These are phyloP conservation scores for Suhomyces choctaworum DNA, from an alignment of 1,139 yeast species.

Conservation along the genomic window DNA sequence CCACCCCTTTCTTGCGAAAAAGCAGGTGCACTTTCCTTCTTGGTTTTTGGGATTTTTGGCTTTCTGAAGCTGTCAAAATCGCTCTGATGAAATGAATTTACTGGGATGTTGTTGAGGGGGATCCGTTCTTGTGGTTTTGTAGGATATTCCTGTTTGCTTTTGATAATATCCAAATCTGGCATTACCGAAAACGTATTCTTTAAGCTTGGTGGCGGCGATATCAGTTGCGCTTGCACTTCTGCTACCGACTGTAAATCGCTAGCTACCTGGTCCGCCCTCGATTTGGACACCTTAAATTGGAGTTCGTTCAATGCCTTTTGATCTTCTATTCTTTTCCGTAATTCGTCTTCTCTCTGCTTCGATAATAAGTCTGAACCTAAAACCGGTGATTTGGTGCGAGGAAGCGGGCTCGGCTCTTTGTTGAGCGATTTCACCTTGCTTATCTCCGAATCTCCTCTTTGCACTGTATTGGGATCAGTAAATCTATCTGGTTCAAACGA, in stretches of 20 bases:
- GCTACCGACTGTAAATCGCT: background rate
- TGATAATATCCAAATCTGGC: constrained; percentile 1
- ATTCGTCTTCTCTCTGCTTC: constrained; percentile 27
- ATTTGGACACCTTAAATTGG: constrained; percentile 8
- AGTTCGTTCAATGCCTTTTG: constrained; percentile 23
- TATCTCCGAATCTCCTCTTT: background rate
- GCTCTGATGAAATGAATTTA: constrained; percentile 16
- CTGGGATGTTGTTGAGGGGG: constrained; percentile 21
- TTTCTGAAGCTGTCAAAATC: constrained; percentile 25
- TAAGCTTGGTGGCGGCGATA: background rate
- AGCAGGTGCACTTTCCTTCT: constrained; percentile 4
- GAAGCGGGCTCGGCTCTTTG: background rate
- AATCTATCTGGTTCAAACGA: constrained; percentile 17
- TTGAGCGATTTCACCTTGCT: background rate
- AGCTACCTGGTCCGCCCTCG: background rate
- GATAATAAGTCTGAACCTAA: constrained; percentile 12
- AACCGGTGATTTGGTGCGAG: background rate
- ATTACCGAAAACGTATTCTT: constrained; percentile 1
- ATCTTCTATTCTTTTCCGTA: constrained; percentile 30
- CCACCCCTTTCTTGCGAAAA: background rate
- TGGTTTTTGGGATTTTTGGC: constrained; percentile 24
- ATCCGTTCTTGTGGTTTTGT: constrained; percentile 10
- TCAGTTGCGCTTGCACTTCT: too few species aligned
- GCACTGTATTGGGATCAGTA: background rate
- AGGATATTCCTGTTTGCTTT: constrained; percentile 1